phyloP scores from a whole-genome alignment of 2,329 filamentous ascomycete genomes.

The Xylaria sp. region DNA sequence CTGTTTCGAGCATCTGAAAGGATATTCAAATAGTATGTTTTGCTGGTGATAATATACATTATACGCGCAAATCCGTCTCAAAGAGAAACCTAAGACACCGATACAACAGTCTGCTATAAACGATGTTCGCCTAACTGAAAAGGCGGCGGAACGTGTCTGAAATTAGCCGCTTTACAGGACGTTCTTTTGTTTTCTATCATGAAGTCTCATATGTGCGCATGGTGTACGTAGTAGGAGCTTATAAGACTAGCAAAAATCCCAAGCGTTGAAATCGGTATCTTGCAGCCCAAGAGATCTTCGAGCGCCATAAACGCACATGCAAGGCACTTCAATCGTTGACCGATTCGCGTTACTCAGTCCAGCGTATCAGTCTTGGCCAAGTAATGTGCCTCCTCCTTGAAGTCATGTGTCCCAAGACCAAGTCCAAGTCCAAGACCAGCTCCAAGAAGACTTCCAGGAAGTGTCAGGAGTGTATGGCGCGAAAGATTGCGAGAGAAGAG shows the following conservation, averaged over 20 bases:
- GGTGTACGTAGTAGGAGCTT: constrained; percentile 6
- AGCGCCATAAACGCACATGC: neutral
- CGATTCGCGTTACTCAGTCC: neutral
- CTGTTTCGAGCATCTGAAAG: constrained; percentile 28
- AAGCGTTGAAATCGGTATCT: neutral
- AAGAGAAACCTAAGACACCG: constrained; percentile 21
- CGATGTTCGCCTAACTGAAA: constrained; percentile 18
- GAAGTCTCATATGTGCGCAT: constrained; percentile 16
- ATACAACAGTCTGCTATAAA: neutral
- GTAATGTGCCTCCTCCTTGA: constrained; percentile 32
- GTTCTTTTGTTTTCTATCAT: constrained; percentile 1
- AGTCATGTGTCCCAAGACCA: constrained; percentile 32
- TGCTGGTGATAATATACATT: constrained; percentile 18
- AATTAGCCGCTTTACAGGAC: neutral
- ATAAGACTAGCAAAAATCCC: constrained; percentile 28
- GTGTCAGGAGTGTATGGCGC: constrained; percentile 24
- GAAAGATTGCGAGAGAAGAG: constrained; percentile 20
- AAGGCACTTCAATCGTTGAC: neutral
- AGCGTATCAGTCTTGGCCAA: constrained; percentile 5
- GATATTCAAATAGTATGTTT: neutral
- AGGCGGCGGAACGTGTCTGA: constrained; percentile 30
- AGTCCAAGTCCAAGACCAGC: constrained; percentile 25
- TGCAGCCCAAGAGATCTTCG: constrained; percentile 3
- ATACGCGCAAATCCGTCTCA: constrained; percentile 19
- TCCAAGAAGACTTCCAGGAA: constrained; percentile 22